phyloP scores from a whole-genome alignment of 257 asterid genomes.

The Lithospermum erythrorhizon region DNA sequence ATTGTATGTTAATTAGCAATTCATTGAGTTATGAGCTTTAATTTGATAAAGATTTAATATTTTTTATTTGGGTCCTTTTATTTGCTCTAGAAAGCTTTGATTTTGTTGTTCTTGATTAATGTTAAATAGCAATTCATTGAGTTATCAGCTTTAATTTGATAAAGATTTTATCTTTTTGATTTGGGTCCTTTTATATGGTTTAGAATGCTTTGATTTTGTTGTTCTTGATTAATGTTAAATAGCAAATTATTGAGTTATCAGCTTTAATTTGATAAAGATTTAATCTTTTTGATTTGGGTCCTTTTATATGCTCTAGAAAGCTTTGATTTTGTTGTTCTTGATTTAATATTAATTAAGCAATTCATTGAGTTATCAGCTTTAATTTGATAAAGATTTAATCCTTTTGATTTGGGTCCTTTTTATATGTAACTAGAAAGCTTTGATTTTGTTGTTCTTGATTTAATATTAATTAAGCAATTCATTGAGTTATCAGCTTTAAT shows the following conservation, averaged over 20 bases:
- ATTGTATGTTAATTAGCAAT: slow-evolving; percentile 8
- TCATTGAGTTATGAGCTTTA: too few species aligned
- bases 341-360: slow-evolving; percentile 4
- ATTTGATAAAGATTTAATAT: too few species aligned
- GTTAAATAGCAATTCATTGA: slow-evolving; percentile 2
- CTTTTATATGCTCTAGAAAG: neutral
- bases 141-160: neutral
- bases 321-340: slow-evolving; percentile 7
- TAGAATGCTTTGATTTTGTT: slow-evolving; percentile 27
- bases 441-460: too few species aligned
- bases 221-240: slow-evolving; percentile 24
- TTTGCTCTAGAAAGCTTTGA: too few species aligned
- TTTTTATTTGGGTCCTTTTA: neutral
- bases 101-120: slow-evolving; percentile 8
- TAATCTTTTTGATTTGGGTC: neutral
- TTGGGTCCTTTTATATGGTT: neutral
- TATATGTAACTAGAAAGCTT: too few species aligned
- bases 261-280: neutral
- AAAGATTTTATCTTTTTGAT: too few species aligned
- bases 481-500: too few species aligned
- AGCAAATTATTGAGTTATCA: slow-evolving; percentile 1
- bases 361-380: too few species aligned
- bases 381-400: too few species aligned
- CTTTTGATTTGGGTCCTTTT: too few species aligned
- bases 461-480: too few species aligned